Evolutionary conservation across 2,329 filamentous ascomycete genomes (phyloP).

Genomic region (Sporothrix brasiliensis): DNA sequence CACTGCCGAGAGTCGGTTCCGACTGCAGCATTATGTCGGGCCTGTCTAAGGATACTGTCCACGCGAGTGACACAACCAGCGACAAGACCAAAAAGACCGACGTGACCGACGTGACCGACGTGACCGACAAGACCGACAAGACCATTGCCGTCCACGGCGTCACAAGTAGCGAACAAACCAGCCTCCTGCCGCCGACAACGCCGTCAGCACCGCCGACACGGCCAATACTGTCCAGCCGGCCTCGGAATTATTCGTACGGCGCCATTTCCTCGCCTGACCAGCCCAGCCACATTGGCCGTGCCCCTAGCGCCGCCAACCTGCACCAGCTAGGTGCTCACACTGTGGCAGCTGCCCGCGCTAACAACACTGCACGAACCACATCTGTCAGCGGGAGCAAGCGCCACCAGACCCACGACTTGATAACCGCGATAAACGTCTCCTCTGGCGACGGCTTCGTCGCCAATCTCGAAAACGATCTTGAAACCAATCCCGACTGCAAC

Average conservation of each 20-base stretch:
- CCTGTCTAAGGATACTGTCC: background rate
- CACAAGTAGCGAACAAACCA: background rate
- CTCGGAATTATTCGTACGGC: conserved; percentile 32
- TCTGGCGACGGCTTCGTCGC: background rate
- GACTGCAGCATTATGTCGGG: conserved; percentile 22
- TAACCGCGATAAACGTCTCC: background rate
- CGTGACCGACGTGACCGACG: too few relatives aligned
- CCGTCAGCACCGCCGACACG: background rate
- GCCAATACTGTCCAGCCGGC: conserved; percentile 16
- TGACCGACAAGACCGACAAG: background rate
- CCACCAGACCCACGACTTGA: background rate
- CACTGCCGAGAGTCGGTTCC: conserved; percentile 26
- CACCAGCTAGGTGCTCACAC: conserved; percentile 21
- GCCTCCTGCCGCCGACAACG: background rate
- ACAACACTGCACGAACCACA: conserved; percentile 17
- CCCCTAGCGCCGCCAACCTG: conserved; percentile 29
- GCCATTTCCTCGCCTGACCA: conserved; percentile 27
- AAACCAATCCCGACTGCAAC: background rate
- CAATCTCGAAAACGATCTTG: conserved; percentile 2
- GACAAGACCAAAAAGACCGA: background rate
- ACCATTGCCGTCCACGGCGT: background rate
- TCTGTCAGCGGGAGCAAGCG: conserved; percentile 22
- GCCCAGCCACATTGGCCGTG: conserved; percentile 11
- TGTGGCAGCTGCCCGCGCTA: conserved; percentile 20
- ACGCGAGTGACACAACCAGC: background rate